Percentiles rank a stretch among this genome's conserved stretches.
These are phyloP conservation scores for Magnusiomyces paraingens DNA, from an alignment of 1,139 yeast genomes.

Conservation along the genomic window DNA sequence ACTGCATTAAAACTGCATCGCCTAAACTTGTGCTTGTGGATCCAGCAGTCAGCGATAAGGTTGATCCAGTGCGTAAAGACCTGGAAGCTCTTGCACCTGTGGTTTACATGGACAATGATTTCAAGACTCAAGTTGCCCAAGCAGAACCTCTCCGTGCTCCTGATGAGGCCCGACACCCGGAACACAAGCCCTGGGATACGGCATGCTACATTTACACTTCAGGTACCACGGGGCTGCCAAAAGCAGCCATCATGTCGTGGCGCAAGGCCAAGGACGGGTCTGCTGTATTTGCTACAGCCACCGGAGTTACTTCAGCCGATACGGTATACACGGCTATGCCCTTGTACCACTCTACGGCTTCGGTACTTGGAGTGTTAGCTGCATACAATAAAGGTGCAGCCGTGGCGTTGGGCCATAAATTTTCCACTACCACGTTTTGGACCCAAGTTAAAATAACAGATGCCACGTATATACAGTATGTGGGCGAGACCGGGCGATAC, in stretches of 20 bases:
- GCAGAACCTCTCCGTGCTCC: slow-evolving; percentile 41
- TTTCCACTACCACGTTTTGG: slow-evolving; percentile 85
- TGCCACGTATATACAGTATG: slow-evolving; percentile 85
- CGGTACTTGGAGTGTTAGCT: slow-evolving; percentile 78
- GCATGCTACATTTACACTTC: slow-evolving; percentile 80
- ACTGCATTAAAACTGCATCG: slow-evolving; percentile 69
- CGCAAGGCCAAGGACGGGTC: slow-evolving; percentile 68
- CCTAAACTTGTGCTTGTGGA: slow-evolving; percentile 66
- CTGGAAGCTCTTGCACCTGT: slow-evolving; percentile 40
- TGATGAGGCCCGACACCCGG: slow-evolving; percentile 26
- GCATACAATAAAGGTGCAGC: slow-evolving; percentile 59
- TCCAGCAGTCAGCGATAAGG: slow-evolving; percentile 36
- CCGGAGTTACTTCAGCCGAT: slow-evolving; percentile 50
- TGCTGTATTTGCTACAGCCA: slow-evolving; percentile 60
- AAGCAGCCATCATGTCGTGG: slow-evolving; percentile 94
- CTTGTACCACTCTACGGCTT: slow-evolving; percentile 89
- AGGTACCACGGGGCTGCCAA: slow-evolving; percentile 94
- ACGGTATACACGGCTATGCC: slow-evolving; percentile 92
- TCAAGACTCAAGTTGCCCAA: slow-evolving; percentile 38
- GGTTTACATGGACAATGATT: slow-evolving; percentile 48
- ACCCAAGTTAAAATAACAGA: slow-evolving; percentile 67
- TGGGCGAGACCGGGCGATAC: slow-evolving; percentile 93
- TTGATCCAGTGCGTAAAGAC: slow-evolving; percentile 46
- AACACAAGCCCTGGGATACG: slow-evolving; percentile 37
- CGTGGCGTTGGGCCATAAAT: slow-evolving; percentile 72